These are phyloP conservation scores for Oidiodendron maius DNA, from an alignment of 495 filamentous ascomycete genomes.

Conservation along the genomic window DNA sequence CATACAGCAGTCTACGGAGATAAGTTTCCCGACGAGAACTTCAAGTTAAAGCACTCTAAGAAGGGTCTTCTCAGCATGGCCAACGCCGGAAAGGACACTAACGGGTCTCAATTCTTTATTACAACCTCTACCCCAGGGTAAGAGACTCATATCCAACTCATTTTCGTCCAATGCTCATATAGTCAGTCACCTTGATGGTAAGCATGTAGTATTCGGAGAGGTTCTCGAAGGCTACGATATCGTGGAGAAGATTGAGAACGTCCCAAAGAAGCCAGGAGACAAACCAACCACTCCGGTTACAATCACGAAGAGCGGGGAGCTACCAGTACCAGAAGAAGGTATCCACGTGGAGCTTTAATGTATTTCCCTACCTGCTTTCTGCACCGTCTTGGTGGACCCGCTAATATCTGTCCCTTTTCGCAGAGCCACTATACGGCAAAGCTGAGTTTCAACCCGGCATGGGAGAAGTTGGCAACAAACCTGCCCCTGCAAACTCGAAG, in stretches of 20 bases:
- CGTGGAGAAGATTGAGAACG: conserved; percentile 81
- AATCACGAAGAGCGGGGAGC: conserved; percentile 92
- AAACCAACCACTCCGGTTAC: conserved; percentile 71
- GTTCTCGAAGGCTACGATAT: conserved; percentile 89
- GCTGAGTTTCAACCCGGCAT: conserved; percentile 20
- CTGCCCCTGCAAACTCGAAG: conserved; percentile 7
- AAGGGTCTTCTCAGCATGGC: conserved; percentile 75
- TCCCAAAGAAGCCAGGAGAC: conserved; percentile 63
- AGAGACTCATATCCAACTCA: conserved; percentile 23
- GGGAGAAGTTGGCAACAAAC: conserved; percentile 15
- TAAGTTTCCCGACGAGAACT: conserved; percentile 98
- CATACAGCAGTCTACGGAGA: conserved; percentile 68
- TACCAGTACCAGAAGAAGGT: conserved; percentile 89
- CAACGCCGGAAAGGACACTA: conserved; percentile 96
- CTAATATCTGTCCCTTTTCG: conserved; percentile 29
- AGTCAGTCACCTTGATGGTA: conserved; percentile 77
- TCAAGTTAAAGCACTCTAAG: conserved; percentile 86
- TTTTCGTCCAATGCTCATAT: conserved; percentile 16
- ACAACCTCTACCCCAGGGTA: conserved; percentile 80
- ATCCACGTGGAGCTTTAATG: conserved; percentile 91
- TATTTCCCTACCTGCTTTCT: conserved; percentile 24
- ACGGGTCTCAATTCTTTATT: conserved; percentile 98
- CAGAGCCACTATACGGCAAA: conserved; percentile 20
- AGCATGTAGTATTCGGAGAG: conserved; percentile 88
- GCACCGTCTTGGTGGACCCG: conserved; percentile 21